Conservation (phyloP, 2,329 filamentous ascomycete species). For the Fusarium begoniae region DNA sequence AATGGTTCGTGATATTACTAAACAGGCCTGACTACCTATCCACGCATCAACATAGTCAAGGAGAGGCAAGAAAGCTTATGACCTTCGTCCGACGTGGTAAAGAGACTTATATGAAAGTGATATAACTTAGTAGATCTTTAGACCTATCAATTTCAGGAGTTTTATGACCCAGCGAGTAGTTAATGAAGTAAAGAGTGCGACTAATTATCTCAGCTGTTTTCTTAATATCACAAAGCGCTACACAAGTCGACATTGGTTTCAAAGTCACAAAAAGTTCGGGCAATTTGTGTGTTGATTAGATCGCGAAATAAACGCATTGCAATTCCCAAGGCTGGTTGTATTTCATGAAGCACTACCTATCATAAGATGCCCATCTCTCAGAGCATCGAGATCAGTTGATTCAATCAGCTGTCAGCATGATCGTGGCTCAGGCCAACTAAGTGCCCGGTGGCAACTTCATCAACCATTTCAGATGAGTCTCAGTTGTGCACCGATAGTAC, state of each 20-base stretch:
- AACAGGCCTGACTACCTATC: background rate
- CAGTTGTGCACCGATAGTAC: slow-evolving; percentile 9
- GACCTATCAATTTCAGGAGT: background rate
- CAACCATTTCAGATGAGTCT: slow-evolving; percentile 19
- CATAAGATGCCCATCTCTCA: slow-evolving; percentile 34
- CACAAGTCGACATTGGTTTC: background rate
- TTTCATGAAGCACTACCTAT: slow-evolving; percentile 30
- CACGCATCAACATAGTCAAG: background rate
- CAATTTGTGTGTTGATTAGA: background rate
- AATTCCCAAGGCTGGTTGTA: slow-evolving; percentile 21
- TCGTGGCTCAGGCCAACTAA: background rate
- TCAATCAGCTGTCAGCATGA: slow-evolving; percentile 5
- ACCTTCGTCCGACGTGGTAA: background rate
- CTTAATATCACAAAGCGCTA: background rate
- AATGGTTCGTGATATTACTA: background rate
- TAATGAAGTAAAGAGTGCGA: background rate
- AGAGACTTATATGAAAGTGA: background rate
- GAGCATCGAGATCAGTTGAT: slow-evolving; percentile 14
- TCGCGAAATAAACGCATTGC: background rate
- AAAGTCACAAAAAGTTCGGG: background rate
- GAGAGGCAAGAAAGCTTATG: background rate
- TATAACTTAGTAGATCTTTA: background rate
- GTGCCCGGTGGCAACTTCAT: slow-evolving; percentile 10
- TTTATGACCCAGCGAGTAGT: background rate
- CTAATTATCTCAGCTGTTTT: background rate